phyloP scores from a whole-genome alignment of 179 eudicot species.

The Kewa caespitosa region DNA sequence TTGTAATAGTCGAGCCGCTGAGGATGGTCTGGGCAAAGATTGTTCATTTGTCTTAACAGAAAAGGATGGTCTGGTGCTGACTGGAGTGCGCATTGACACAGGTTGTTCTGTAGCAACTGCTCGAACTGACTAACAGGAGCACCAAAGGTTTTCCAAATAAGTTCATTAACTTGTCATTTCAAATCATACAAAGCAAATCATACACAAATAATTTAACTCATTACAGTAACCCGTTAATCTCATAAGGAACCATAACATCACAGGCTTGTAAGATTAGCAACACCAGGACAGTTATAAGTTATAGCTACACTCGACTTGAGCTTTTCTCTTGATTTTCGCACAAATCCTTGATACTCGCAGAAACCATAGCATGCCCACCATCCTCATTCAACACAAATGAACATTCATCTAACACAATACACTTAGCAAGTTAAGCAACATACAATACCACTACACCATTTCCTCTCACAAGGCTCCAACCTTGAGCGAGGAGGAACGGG shows the following conservation, averaged over 20 bases:
- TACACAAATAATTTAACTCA: not conserved
- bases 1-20: conserved; percentile 32
- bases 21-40: conserved; percentile 36
- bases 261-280: not conserved
- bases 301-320: not conserved
- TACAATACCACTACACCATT: not conserved
- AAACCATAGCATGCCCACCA: not conserved
- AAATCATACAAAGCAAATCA: conserved; percentile 8
- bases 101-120: conserved; percentile 43
- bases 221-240: not conserved
- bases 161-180: conserved; percentile 16
- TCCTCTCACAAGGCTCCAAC: not conserved
- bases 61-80: conserved; percentile 38
- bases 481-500: not conserved
- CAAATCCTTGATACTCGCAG: not conserved
- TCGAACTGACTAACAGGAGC: conserved; percentile 56
- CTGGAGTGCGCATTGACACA: conserved; percentile 34
- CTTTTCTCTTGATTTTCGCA: not conserved
- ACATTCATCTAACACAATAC: not conserved
- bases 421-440: not conserved
- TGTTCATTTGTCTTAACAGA: conserved; percentile 38
- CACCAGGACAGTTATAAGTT: not conserved
- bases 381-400: not conserved
- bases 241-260: not conserved
- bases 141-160: conserved; percentile 19